phyloP scores from a whole-genome alignment of 352 stramenopile species.

The Blastocystis sp. region DNA sequence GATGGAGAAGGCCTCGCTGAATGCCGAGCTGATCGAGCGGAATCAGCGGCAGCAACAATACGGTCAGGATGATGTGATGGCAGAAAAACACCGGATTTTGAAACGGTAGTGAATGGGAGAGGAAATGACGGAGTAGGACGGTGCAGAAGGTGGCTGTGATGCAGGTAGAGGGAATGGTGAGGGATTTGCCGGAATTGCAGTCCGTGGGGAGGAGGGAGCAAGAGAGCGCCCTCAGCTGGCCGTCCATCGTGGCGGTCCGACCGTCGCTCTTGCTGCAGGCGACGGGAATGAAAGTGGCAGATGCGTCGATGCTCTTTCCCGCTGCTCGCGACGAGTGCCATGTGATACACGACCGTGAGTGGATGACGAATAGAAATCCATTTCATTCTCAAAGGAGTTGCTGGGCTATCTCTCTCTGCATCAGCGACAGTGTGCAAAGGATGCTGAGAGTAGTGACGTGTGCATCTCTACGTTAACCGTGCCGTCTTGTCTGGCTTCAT shows the following conservation, averaged over 20 bases:
- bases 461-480: neutral
- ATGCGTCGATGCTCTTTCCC: constrained; percentile 9
- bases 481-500: neutral
- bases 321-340: constrained; percentile 10
- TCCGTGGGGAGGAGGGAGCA: neutral
- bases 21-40: constrained; percentile 28
- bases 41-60: neutral
- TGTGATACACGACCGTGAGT: neutral
- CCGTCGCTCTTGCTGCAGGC: constrained; percentile 24
- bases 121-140: neutral
- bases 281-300: neutral
- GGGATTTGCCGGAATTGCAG: neutral
- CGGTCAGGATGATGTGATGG: neutral
- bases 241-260: neutral
- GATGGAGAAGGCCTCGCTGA: constrained; percentile 24
- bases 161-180: neutral
- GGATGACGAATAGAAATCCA: neutral
- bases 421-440: neutral
- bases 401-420: neutral
- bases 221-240: neutral
- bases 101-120: neutral
- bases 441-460: neutral
- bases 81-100: constrained; percentile 1
- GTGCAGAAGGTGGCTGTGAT: neutral
- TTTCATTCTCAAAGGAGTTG: neutral